These are phyloP conservation scores for Priceomyces carsonii DNA, from an alignment of 805 yeast genomes.

Conservation along the genomic window DNA sequence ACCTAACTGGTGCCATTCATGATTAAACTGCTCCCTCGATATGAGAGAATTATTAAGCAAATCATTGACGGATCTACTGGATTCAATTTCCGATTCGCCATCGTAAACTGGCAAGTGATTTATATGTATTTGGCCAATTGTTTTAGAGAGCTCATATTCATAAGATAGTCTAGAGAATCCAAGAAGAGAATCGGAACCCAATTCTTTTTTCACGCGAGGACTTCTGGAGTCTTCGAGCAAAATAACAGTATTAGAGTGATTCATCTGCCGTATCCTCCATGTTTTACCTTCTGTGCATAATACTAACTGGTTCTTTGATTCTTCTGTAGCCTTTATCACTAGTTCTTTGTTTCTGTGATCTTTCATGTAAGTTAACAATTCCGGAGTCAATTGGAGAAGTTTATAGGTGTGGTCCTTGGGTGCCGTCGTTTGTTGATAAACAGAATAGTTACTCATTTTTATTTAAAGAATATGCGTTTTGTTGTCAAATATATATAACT, in stretches of 20 bases:
- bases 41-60: conserved; percentile 49
- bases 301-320: conserved; percentile 45
- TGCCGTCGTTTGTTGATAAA: conserved; percentile 14
- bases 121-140: conserved; percentile 30
- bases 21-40: conserved; percentile 53
- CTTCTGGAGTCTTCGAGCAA: conserved; percentile 34
- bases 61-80: conserved; percentile 12
- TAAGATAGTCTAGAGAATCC: conserved; percentile 31
- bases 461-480: no score
- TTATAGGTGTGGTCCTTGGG: conserved; percentile 35
- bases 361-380: conserved; percentile 40
- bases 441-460: conserved; percentile 8
- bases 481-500: background rate
- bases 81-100: conserved; percentile 9
- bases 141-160: conserved; percentile 34
- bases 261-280: conserved; percentile 70
- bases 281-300: conserved; percentile 61
- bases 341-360: conserved; percentile 22
- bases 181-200: conserved; percentile 15
- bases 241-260: conserved; percentile 85
- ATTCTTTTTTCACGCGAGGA: conserved; percentile 1
- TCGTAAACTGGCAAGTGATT: conserved; percentile 26
- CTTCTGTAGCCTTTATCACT: conserved; percentile 35
- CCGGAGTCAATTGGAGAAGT: conserved; percentile 55
- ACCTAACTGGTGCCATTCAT: conserved; percentile 50